Percentiles rank a stretch among this genome's conserved stretches.
phyloP scores from a whole-genome alignment of 306 rosid genomes.

The Ochetophila trinervis region DNA sequence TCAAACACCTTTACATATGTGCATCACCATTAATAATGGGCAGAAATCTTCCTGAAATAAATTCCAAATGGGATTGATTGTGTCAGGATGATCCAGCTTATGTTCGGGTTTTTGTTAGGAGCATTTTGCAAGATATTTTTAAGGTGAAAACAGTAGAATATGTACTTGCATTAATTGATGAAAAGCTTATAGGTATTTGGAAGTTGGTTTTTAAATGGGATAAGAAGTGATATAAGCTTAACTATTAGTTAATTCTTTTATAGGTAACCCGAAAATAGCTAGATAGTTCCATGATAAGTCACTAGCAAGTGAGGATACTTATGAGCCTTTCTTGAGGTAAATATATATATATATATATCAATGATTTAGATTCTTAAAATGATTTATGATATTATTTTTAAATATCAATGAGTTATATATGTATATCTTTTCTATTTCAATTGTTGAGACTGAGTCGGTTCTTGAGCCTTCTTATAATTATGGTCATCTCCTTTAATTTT shows the following conservation, averaged over 20 bases:
- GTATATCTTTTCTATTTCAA: too few species aligned
- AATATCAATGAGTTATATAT: too few species aligned
- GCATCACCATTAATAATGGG: too few species aligned
- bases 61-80: conserved; percentile 7
- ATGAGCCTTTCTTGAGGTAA: conserved; percentile 89
- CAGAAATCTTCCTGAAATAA: too few species aligned
- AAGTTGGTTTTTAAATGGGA: conserved; percentile 2
- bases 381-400: background rate
- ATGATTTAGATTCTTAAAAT: background rate
- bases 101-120: conserved; percentile 72
- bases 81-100: conserved; percentile 95
- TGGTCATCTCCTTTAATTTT: too few species aligned
- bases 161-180: conserved; percentile 81
- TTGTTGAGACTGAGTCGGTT: too few species aligned
- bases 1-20: too few species aligned
- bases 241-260: conserved; percentile 23
- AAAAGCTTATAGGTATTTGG: conserved; percentile 75
- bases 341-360: conserved; percentile 31
- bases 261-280: conserved; percentile 91
- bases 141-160: conserved; percentile 95
- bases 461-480: too few species aligned
- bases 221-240: conserved; percentile 6
- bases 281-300: conserved; percentile 78
- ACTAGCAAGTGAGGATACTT: conserved; percentile 69
- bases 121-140: conserved; percentile 74